Base-by-base conservation (phyloP, 495 filamentous ascomycete genomes). In the Corynascus novoguineensis region DNA sequence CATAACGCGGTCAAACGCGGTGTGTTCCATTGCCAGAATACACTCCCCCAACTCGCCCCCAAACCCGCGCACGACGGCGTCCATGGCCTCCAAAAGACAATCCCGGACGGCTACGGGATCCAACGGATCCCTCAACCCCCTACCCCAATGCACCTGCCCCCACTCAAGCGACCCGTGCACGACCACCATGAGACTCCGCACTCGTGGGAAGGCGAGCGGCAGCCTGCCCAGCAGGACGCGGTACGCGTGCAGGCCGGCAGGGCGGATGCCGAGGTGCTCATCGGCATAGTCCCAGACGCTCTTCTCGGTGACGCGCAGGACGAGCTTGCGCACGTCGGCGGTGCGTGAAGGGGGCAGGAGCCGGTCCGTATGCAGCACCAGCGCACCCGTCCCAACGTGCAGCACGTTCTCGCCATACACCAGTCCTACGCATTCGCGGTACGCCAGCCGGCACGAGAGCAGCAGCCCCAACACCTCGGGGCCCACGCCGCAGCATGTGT, bases 381-480 rank as follows among this genome's bases (percentile, higher is more conserved):
- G 5, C 11, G 49, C 44, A 1, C 61, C 61, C 10, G 61, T 31
- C 12, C 21, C 14, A 17, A 63, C 49, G 21, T 56, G 42, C 53
- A 69, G 64, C 4, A 47, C 52, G 58, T 59, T 71, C 17, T 46
- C 45, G 7, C 1, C 40, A 22, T 66, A 70, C 27, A 70, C 29
- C 2, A 68, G 53, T 10, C 58, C 48, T 1, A 60, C 53, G 0
- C 47, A 63, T 50, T 70, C 67, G 11, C 59, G 47, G 29, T 61
- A 60, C 22, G 50, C 37, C 41, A 47, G 46, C 10, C 60, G 51
- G 29, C 64, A 65, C 0, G 38, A 14, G 8, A 49, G 38, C n/a
- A 68, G 32, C 24, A 67, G 19, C 4, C 28, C 48, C 11, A 49
- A 10, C 4, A 53, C 44, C 22, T 58, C 50, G 6, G 24, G 25